Evolutionary conservation across 495 filamentous ascomycete species (phyloP).

Genomic region (Collariella sp.): DNA sequence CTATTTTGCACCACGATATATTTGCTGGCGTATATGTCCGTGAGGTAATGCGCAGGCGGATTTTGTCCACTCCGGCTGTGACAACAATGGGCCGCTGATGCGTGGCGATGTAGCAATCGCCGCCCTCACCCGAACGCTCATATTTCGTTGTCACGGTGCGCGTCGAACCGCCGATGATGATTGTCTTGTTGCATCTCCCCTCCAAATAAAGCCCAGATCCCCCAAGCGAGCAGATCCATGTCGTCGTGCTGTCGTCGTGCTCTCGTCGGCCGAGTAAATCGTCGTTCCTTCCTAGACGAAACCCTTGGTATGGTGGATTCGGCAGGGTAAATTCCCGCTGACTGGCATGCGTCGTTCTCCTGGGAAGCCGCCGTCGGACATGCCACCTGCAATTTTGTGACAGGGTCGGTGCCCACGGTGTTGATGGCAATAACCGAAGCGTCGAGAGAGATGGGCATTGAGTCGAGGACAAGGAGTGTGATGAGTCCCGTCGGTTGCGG

Average conservation of each 20-base stretch:
- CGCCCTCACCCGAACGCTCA: neutral
- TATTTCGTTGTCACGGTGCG: neutral
- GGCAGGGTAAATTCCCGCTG: conserved; percentile 4
- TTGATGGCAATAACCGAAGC: neutral
- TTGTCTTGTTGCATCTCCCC: neutral
- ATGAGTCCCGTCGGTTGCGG: neutral
- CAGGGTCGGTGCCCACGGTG: neutral
- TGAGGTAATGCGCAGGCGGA: neutral
- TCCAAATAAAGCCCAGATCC: neutral
- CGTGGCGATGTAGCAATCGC: neutral
- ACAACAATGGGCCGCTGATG: neutral
- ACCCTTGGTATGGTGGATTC: conserved; percentile 4
- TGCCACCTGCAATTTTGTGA: neutral
- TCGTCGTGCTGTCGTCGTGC: conserved; percentile 9
- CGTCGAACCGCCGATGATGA: neutral
- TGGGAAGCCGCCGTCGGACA: conserved; percentile 1
- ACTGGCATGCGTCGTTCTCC: conserved; percentile 4
- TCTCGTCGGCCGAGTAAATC: conserved; percentile 1
- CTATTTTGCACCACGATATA: neutral
- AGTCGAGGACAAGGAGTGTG: conserved; percentile 2
- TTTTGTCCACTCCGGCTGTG: neutral
- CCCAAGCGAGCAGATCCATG: conserved; percentile 3
- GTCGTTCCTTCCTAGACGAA: conserved; percentile 4
- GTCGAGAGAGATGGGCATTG: neutral
- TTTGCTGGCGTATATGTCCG: neutral